Evolutionary conservation across 179 eudicot genomes (phyloP).

Genomic region (Heliamphora pulchella): DNA sequence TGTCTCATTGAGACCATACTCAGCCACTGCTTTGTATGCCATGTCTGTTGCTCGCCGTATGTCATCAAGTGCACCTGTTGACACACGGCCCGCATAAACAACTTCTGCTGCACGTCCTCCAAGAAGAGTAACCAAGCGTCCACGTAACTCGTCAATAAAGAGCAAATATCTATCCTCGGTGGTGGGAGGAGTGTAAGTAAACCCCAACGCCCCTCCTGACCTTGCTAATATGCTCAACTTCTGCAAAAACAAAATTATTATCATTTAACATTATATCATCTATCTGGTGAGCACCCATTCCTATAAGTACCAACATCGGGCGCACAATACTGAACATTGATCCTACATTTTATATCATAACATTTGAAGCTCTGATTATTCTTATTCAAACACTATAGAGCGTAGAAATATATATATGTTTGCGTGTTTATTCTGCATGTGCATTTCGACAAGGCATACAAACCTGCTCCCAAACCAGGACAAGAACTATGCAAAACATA

Average conservation of each 20-base stretch:
- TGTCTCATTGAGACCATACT: slow-evolving; percentile 76
- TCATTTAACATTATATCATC: neutral
- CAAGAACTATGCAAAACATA: neutral
- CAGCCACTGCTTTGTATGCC: slow-evolving; percentile 93
- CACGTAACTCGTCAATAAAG: slow-evolving; percentile 82
- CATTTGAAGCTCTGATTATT: neutral
- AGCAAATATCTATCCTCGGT: slow-evolving; percentile 88
- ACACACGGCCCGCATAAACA: slow-evolving; percentile 79
- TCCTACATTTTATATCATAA: neutral
- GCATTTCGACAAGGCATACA: neutral
- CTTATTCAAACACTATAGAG: too few relatives aligned
- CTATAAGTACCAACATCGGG: neutral
- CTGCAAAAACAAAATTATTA: slow-evolving; percentile 36
- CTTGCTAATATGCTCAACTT: slow-evolving; percentile 91
- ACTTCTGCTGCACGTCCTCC: slow-evolving; percentile 99
- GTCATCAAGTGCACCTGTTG: slow-evolving; percentile 95
- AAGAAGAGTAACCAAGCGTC: slow-evolving; percentile 90
- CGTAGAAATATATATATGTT: too few relatives aligned
- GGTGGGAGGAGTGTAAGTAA: slow-evolving; percentile 84
- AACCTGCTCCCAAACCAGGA: neutral
- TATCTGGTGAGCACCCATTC: neutral
- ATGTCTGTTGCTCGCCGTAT: slow-evolving; percentile 87
- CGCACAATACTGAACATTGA: neutral
- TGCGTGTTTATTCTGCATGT: neutral
- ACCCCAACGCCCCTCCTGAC: slow-evolving; percentile 94